Percentiles rank a stretch among this genome's conserved stretches.
These are phyloP conservation scores for Aspergillus sclerotioniger DNA, from an alignment of 495 filamentous ascomycete species.

Conservation along the genomic window DNA sequence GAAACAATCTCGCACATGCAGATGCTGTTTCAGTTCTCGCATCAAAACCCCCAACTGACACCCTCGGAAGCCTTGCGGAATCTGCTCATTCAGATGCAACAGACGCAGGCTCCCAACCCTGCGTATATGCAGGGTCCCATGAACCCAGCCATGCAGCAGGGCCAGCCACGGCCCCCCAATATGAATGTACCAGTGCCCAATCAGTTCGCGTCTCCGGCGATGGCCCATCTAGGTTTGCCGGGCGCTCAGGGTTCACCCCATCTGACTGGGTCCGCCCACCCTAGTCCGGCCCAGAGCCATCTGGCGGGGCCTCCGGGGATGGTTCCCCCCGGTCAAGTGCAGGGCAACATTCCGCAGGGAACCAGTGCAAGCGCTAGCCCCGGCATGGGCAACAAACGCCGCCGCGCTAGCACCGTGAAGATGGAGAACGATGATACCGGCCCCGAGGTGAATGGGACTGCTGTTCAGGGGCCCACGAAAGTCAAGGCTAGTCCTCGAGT, in stretches of 20 bases:
- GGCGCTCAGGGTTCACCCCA: slow-evolving; percentile 44
- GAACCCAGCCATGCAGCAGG: slow-evolving; percentile 39
- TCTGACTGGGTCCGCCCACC: slow-evolving; percentile 44
- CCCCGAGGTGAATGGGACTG: slow-evolving; percentile 50
- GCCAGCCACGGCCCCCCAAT: slow-evolving; percentile 30
- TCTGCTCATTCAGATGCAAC: slow-evolving; percentile 47
- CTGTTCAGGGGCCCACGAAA: slow-evolving; percentile 39
- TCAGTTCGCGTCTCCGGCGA: slow-evolving; percentile 52
- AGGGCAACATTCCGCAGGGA: slow-evolving; percentile 58
- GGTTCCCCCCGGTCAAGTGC: slow-evolving; percentile 69
- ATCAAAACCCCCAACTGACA: slow-evolving; percentile 53
- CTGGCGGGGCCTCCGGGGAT: slow-evolving; percentile 54
- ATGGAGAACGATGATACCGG: slow-evolving; percentile 62
- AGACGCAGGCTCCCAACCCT: slow-evolving; percentile 31
- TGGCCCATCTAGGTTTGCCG: slow-evolving; percentile 49
- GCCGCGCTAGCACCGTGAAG: slow-evolving; percentile 75
- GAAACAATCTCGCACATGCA: slow-evolving; percentile 76
- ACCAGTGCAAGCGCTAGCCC: slow-evolving; percentile 85
- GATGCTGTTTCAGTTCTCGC: slow-evolving; percentile 61
- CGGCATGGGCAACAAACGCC: slow-evolving; percentile 72
- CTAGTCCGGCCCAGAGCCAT: slow-evolving; percentile 46
- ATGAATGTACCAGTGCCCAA: slow-evolving; percentile 38
- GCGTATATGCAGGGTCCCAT: slow-evolving; percentile 31
- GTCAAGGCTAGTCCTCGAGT: slow-evolving; percentile 58
- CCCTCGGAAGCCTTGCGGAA: slow-evolving; percentile 62